Percentiles rank a stretch among this genome's conserved stretches.
Evolutionary conservation across 2,329 filamentous ascomycete species (phyloP).

Genomic region (Arthroderma sp.): DNA sequence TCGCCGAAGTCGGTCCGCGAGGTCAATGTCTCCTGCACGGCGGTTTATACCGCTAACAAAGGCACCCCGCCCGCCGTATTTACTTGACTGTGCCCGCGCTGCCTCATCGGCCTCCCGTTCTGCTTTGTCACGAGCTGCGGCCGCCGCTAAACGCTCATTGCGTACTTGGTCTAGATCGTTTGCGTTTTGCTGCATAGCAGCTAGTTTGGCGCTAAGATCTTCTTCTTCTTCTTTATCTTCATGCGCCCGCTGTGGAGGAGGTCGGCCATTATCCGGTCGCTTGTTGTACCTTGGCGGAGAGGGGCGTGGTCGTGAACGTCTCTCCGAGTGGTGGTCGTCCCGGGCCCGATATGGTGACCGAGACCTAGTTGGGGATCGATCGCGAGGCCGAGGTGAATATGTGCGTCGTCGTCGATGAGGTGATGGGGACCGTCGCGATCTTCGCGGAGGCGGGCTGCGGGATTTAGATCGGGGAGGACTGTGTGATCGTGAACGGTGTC

Average conservation of each 20-base stretch:
- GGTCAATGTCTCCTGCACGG: slow-evolving; percentile 34
- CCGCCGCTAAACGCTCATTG: slow-evolving; percentile 48
- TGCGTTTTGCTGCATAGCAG: slow-evolving; percentile 58
- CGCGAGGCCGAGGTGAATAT: slow-evolving; percentile 10
- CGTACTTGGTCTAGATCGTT: slow-evolving; percentile 55
- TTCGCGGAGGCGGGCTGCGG: slow-evolving; percentile 7
- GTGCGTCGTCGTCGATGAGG: slow-evolving; percentile 14
- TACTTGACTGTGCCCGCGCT: slow-evolving; percentile 45
- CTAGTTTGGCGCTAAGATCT: slow-evolving; percentile 52
- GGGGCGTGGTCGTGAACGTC: slow-evolving; percentile 16
- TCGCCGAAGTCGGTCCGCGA: slow-evolving; percentile 30
- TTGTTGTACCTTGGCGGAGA: slow-evolving; percentile 7
- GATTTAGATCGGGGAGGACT: slow-evolving; percentile 16
- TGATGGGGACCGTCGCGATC: slow-evolving; percentile 12
- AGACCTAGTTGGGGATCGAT: slow-evolving; percentile 16
- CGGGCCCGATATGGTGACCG: slow-evolving; percentile 27
- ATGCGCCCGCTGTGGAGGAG: slow-evolving; percentile 6
- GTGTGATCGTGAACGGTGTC: slow-evolving; percentile 36
- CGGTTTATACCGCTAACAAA: slow-evolving; percentile 54
- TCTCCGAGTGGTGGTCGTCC: slow-evolving; percentile 21
- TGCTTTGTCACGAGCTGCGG: slow-evolving; percentile 51
- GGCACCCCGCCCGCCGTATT: slow-evolving; percentile 49
- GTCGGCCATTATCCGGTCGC: slow-evolving; percentile 3
- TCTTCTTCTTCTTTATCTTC: slow-evolving; percentile 29
- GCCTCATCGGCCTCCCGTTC: slow-evolving; percentile 54